Base-by-base conservation (phyloP, 2,329 filamentous ascomycete species). In the Rhinocladiella mackenziei region DNA sequence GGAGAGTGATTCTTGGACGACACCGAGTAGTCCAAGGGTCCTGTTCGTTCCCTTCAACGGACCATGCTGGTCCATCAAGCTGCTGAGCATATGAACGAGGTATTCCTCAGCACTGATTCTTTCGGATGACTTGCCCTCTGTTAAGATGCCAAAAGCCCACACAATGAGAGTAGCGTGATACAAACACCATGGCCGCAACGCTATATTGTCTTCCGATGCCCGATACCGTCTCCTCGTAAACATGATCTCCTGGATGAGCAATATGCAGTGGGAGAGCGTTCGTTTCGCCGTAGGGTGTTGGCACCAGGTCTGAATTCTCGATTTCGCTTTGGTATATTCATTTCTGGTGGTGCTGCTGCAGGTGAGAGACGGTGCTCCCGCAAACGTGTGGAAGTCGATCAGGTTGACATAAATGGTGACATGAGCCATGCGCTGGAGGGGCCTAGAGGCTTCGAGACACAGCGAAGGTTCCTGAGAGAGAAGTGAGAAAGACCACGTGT, bases 401-500 rank as follows among this genome's bases (percentile, higher is more conserved):
- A 60, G 51, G 33, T 59, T 50, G 13, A 54, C 56, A 38, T 59
- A 53, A 8, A 60, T 58, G 11, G 53, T 54, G 11, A 59, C 53
- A 13, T 59, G 56, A 3, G 58, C 56, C 50, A 60, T 60, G 3
- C 51, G 57, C 32, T 59, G 50, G 9, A 59, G 44, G 14, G 55
- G 48, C 30, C 48, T 36, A 2, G 53, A 50, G 1, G 56, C 56
- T 33, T 59, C 58, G 3, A 59, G 40, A 2, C 51, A 53, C 25
- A 60, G 39, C 3, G 58, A 60, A 2, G 58, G 51, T 18, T 48
- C 48, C 17, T 54, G 51, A 10, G 56, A 59, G 5, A 58, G 47
- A 4, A 59, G 49, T 5, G 51, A 60, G 37, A 56, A 58, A 4
- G 58, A 59, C 58, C 58, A 60, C 6, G 56, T 58, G 18, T 60